Evolutionary conservation across 106 monocot species (phyloP), one percentile per base, ranked within the genome.

Genomic region (Dioscorea dumetorum): DNA sequence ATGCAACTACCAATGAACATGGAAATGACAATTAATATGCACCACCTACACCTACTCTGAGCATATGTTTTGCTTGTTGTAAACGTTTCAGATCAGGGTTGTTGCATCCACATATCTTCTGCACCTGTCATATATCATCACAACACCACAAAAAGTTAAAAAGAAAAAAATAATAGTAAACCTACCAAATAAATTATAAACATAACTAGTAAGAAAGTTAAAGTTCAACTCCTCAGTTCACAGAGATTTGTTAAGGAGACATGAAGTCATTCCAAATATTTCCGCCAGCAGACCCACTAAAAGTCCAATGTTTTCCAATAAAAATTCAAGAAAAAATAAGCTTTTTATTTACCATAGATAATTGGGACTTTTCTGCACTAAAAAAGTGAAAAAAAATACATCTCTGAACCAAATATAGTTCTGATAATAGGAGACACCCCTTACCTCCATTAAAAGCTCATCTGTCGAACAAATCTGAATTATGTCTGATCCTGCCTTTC

Each of bases 401-500:
- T 48, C 41, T 12, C 18, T 41, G 41, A 21, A n/a, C 21, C 21
- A 3, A 12, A 62, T 54, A 54, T 13, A 54, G 15, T 54, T 13
- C 9, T 8, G 54, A 0, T 54, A 6, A 54, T 48, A 21, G 11
- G 21, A 17, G n/a, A 19, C 41, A 41, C 5, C 9, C 24, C 19
- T 57, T 57, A 81, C 85, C 81, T 82, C 81, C 48, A 67, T 28
- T 49, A 86, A 70, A 52, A 86, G 69, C 66, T 79, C 76, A 49
- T 82, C 79, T 7, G 82, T 86, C 41, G 72, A 62, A 70, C 33
- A 76, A 65, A 86, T 82, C 53, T 79, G 72, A 62, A 82, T 76
- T 49, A 66, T 63, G 41, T 76, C 73, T 24, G 76, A 64, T 59
- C 58, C 71, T 63, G 57, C 28, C 60, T 70, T 69, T n/a, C 72